phyloP scores from a whole-genome alignment of 1,284 basidiomycete species.

The Leccinum griseonigrum region DNA sequence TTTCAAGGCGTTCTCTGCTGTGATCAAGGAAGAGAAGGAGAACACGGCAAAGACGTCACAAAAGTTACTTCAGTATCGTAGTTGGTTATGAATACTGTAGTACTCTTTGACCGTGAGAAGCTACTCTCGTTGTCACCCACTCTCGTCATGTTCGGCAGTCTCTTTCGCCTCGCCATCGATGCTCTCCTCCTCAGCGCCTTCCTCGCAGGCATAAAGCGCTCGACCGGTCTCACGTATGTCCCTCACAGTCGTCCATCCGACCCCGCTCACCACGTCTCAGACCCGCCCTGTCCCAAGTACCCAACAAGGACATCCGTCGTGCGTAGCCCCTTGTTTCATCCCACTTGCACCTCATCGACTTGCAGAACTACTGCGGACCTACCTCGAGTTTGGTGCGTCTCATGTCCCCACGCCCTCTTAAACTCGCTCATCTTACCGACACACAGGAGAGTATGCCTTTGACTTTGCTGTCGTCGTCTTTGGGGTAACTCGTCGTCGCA shows the following conservation, averaged over 20 bases:
- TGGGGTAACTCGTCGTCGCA: conserved; percentile 51
- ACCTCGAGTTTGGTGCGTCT: conserved; percentile 71
- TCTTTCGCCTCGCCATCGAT: conserved; percentile 75
- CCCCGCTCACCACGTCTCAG: conserved; percentile 36
- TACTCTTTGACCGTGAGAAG: background rate
- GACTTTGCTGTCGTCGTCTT: conserved; percentile 80
- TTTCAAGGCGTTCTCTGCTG: conserved; percentile 72
- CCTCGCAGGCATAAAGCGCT: conserved; percentile 75
- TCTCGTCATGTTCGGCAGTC: conserved; percentile 52
- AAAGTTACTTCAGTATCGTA: conserved; percentile 27
- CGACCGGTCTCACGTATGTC: conserved; percentile 78
- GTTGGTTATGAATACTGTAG: conserved; percentile 14
- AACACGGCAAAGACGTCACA: conserved; percentile 48
- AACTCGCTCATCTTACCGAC: background rate
- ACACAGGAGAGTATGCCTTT: conserved; percentile 68
- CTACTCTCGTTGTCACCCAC: background rate
- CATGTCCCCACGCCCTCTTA: background rate
- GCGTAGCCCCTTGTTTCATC: conserved; percentile 32
- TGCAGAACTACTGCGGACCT: conserved; percentile 66
- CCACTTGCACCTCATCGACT: conserved; percentile 7
- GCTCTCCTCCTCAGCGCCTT: conserved; percentile 75
- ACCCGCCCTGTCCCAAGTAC: conserved; percentile 65
- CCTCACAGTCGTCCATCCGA: background rate
- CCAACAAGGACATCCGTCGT: conserved; percentile 84
- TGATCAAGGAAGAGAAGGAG: conserved; percentile 79